Evolutionary conservation across 2,329 filamentous ascomycete species (phyloP).

Genomic region (Aspergillus awamori): DNA sequence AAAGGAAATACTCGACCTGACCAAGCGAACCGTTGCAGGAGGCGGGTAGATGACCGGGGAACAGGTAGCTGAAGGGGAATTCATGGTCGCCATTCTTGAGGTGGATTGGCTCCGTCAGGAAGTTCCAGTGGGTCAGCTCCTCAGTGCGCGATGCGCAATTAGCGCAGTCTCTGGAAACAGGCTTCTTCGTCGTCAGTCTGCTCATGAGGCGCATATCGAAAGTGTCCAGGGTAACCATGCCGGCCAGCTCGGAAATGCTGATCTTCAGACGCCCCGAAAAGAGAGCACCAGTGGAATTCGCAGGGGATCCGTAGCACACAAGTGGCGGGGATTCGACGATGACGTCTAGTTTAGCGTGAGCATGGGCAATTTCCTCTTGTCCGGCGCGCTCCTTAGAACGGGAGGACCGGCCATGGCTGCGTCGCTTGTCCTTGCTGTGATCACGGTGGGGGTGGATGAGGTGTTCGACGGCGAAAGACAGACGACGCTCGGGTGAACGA

Average conservation of each 20-base stretch:
- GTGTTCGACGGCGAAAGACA: slow-evolving; percentile 48
- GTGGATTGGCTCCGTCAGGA: slow-evolving; percentile 60
- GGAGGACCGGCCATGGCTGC: slow-evolving; percentile 36
- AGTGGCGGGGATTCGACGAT: slow-evolving; percentile 83
- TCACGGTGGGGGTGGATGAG: slow-evolving; percentile 47
- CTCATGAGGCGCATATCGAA: slow-evolving; percentile 74
- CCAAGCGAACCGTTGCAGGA: slow-evolving; percentile 74
- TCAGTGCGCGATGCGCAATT: slow-evolving; percentile 73
- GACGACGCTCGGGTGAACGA: slow-evolving; percentile 43
- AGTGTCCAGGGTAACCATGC: slow-evolving; percentile 65
- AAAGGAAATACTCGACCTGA: slow-evolving; percentile 76
- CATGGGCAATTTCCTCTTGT: slow-evolving; percentile 35
- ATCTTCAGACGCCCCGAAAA: slow-evolving; percentile 82
- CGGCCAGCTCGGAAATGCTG: slow-evolving; percentile 65
- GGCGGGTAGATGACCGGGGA: slow-evolving; percentile 83
- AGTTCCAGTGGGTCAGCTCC: slow-evolving; percentile 77
- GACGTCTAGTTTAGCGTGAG: slow-evolving; percentile 59
- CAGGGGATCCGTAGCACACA: slow-evolving; percentile 76
- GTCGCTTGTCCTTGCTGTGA: slow-evolving; percentile 47
- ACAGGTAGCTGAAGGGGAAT: slow-evolving; percentile 86
- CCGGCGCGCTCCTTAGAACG: slow-evolving; percentile 42
- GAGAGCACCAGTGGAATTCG: slow-evolving; percentile 78
- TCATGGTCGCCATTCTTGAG: slow-evolving; percentile 64
- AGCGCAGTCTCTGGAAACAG: slow-evolving; percentile 75
- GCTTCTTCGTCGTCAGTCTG: slow-evolving; percentile 75